These are phyloP conservation scores for Penicillium psychrosexuale DNA, from an alignment of 2,329 filamentous ascomycete genomes.

Conservation along the genomic window DNA sequence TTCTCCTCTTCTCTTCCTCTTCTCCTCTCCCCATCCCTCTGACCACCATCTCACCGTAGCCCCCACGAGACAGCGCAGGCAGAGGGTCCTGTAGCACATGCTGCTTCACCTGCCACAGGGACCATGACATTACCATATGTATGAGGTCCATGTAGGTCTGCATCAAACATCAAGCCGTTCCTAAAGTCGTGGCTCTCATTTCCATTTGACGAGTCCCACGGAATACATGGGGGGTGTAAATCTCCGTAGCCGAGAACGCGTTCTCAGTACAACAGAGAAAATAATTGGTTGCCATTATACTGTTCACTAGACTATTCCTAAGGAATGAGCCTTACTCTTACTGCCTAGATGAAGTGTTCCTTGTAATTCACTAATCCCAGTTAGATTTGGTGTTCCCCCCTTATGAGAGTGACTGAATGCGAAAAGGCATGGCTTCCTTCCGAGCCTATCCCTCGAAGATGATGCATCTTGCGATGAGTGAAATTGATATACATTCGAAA, in stretches of 20 bases:
- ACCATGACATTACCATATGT: neutral
- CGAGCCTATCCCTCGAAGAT: neutral
- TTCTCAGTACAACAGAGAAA: neutral
- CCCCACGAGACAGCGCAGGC: neutral
- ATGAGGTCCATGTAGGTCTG: neutral
- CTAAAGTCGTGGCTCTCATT: neutral
- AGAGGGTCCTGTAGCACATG: neutral
- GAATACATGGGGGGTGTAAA: neutral
- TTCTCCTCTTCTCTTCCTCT: neutral
- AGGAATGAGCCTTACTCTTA: slow-evolving; percentile 17
- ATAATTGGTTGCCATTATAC: neutral
- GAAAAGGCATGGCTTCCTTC: no score
- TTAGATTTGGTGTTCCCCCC: neutral
- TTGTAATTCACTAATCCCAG: neutral
- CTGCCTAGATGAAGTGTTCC: neutral
- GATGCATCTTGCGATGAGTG: neutral
- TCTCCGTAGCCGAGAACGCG: no score
- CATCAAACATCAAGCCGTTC: neutral
- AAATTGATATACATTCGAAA: neutral
- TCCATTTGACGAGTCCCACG: neutral
- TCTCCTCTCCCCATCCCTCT: neutral
- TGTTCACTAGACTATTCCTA: slow-evolving; percentile 33
- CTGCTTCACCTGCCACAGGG: neutral
- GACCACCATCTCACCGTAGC: neutral
- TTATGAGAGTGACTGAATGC: neutral